Percentiles rank a stretch among this genome's conserved stretches.
Evolutionary conservation across 225 moss, liverwort and hornwort species (phyloP).

Genomic region (Climacium dendroides): DNA sequence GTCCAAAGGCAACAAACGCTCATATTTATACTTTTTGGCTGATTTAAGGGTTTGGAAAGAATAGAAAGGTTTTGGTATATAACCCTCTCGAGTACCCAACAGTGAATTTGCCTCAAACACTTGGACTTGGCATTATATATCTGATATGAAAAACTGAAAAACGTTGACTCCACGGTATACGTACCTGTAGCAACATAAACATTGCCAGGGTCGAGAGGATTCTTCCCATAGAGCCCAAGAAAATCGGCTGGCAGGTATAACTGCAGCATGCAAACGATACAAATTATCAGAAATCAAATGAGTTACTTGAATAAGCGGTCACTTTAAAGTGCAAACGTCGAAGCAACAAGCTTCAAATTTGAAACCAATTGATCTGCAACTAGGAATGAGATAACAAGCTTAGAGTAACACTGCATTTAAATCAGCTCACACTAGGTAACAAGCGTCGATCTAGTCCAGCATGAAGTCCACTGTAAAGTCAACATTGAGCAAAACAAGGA

Average conservation of each 20-base stretch:
- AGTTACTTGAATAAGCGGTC: too few species aligned
- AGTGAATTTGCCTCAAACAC: not conserved
- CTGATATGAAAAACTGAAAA: not conserved
- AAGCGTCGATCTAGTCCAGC: not conserved
- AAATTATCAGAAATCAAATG: not conserved
- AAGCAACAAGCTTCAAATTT: not conserved
- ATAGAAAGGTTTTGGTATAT: not conserved
- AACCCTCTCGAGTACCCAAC: not conserved
- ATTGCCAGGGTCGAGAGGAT: slow-evolving; percentile 10
- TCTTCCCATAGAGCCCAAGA: slow-evolving; percentile 18
- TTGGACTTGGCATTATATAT: not conserved
- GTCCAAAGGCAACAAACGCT: not conserved
- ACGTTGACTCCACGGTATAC: not conserved
- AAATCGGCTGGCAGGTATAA: not conserved
- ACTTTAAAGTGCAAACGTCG: not conserved
- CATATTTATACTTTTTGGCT: not conserved
- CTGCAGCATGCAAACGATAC: not conserved
- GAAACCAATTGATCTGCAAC: not conserved
- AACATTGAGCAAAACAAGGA: not conserved
- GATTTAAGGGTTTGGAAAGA: not conserved
- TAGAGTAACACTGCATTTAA: not conserved
- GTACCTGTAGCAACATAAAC: slow-evolving; percentile 23
- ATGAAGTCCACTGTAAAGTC: not conserved
- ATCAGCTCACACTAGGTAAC: not conserved
- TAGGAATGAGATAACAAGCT: not conserved